Evolutionary conservation across 2,329 filamentous ascomycete species (phyloP).

Genomic region (Penicillium psychrosexuale): DNA sequence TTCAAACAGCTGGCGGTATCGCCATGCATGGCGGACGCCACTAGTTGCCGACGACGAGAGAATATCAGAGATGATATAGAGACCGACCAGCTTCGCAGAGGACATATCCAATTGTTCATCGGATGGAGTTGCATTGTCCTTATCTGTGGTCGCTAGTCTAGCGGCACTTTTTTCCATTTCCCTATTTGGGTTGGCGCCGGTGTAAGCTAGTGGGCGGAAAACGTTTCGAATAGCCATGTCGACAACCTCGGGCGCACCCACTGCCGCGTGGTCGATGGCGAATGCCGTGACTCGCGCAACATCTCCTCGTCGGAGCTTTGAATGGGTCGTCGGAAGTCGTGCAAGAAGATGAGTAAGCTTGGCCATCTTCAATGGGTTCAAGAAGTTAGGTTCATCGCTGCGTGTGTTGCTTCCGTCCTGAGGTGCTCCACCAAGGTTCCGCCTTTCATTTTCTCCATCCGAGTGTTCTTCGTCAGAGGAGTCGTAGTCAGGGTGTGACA

Average conservation of each 20-base stretch:
- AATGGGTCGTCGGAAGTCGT: constrained; percentile 71
- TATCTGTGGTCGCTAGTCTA: constrained; percentile 36
- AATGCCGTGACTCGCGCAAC: constrained; percentile 83
- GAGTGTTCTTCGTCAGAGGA: constrained; percentile 79
- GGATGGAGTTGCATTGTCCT: constrained; percentile 31
- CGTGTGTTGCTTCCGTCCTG: constrained; percentile 37
- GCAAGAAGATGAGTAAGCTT: constrained; percentile 81
- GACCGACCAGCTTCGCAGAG: constrained; percentile 69
- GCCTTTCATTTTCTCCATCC: constrained; percentile 44
- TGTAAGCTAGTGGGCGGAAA: constrained; percentile 69
- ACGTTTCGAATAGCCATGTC: constrained; percentile 82
- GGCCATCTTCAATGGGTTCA: constrained; percentile 79
- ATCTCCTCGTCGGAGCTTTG: constrained; percentile 75
- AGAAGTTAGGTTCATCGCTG: constrained; percentile 59
- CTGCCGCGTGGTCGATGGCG: constrained; percentile 80
- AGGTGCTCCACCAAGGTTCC: constrained; percentile 43
- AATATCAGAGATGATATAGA: constrained; percentile 79
- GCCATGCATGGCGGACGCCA: constrained; percentile 79
- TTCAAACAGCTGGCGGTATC: constrained; percentile 79
- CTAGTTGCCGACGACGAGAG: constrained; percentile 73
- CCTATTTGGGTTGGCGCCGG: constrained; percentile 62
- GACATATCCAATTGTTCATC: constrained; percentile 62
- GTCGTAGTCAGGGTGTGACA: constrained; percentile 80
- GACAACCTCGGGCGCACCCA: constrained; percentile 87
- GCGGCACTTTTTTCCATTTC: constrained; percentile 30